A percentile compares a stretch with the other conserved stretches of the same genome.
Conservation (phyloP, 148 eudicot species). For the Persicaria maculosa region DNA sequence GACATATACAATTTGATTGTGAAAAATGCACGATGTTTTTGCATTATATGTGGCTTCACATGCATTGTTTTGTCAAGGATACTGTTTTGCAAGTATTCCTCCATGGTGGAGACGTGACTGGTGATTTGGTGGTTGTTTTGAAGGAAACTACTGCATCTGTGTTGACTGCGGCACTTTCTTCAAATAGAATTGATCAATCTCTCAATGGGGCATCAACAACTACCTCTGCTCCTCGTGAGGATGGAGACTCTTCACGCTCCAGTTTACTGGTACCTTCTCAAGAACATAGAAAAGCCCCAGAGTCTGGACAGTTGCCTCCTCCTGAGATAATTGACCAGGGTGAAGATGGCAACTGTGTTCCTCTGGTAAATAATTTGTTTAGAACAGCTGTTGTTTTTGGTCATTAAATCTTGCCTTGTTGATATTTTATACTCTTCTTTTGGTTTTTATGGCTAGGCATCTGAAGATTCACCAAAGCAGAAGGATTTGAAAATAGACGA, state of each 20-base stretch:
- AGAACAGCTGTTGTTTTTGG: not conserved
- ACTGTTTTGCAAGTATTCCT: not conserved
- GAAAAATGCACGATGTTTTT: too few species aligned
- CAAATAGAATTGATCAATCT: constrained; percentile 26
- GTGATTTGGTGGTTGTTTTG: constrained; percentile 6
- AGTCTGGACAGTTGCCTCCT: constrained; percentile 8
- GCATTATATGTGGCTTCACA: constrained; percentile 2
- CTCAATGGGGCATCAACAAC: constrained; percentile 17
- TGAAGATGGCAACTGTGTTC: constrained; percentile 13
- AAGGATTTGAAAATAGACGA: not conserved
- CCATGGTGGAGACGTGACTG: not conserved
- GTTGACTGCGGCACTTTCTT: constrained; percentile 50
- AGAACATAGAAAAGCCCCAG: constrained; percentile 8
- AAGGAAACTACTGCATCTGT: constrained; percentile 53
- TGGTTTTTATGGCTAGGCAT: not conserved
- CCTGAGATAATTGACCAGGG: constrained; percentile 15
- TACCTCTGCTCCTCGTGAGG: constrained; percentile 19
- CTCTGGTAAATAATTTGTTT: constrained; percentile 17
- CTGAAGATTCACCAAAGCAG: constrained; percentile 5
- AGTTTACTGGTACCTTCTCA: constrained; percentile 17
- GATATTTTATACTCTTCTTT: not conserved
- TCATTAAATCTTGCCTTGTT: not conserved
- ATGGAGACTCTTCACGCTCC: constrained; percentile 30
- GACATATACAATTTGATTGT: not conserved
- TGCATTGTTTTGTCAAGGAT: too few species aligned